Evolutionary conservation across 139 green algal genomes (phyloP).

Genomic region (Ettlia oleoabundans): DNA sequence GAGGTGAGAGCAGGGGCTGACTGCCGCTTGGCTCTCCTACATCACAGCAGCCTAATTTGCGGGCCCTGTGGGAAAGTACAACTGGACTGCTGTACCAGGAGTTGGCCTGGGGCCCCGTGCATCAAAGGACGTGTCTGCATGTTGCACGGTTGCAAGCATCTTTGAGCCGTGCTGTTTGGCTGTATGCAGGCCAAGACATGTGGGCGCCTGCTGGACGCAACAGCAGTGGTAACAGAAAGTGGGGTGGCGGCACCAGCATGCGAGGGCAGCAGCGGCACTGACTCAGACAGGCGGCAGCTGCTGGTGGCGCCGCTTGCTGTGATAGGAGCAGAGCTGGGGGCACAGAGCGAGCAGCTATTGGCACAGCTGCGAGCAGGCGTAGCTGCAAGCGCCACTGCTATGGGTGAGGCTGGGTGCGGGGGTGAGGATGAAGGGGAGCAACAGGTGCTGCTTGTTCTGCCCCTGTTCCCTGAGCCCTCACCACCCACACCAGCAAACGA

Average conservation of each 20-base stretch:
- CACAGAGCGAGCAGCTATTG: background rate
- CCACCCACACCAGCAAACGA: background rate
- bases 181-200: no score
- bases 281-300: background rate
- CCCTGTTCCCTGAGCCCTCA: background rate
- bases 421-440: background rate
- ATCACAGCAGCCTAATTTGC: no score
- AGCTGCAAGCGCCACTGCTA: background rate
- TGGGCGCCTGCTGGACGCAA: no score
- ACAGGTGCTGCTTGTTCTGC: background rate
- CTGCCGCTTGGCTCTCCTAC: no score
- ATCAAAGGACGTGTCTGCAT: no score
- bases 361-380: background rate
- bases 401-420: background rate
- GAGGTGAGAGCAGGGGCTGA: no score
- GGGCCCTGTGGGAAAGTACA: no score
- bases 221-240: no score
- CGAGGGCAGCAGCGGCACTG: background rate
- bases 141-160: no score
- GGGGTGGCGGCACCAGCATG: background rate
- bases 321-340: background rate
- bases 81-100: no score
- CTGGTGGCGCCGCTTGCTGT: background rate
- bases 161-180: no score
- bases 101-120: no score